These are phyloP conservation scores for Cyphellophora europaea DNA, from an alignment of 2,329 filamentous ascomycete species.

Conservation along the genomic window DNA sequence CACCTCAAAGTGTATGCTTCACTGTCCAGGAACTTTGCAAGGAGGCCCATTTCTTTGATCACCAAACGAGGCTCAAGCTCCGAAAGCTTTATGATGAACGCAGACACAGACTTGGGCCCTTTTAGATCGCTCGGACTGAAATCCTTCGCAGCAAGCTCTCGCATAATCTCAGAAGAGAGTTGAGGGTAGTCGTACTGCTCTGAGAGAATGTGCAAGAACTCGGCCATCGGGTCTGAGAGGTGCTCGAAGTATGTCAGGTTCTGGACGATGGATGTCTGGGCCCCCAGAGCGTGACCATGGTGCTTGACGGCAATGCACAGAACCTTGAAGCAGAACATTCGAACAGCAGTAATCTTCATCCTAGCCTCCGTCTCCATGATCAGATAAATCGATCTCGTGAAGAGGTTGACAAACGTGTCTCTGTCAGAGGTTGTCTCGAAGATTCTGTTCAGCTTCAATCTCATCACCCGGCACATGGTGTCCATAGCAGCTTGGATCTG, in stretches of 20 bases:
- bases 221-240: conserved; percentile 97
- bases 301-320: conserved; percentile 95
- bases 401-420: conserved; percentile 85
- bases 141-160: conserved; percentile 93
- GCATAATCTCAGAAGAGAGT: conserved; percentile 82
- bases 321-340: conserved; percentile 97
- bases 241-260: conserved; percentile 98
- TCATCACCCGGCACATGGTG: conserved; percentile 91
- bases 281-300: conserved; percentile 91
- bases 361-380: conserved; percentile 89
- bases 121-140: conserved; percentile 95
- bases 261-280: conserved; percentile 95
- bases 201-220: conserved; percentile 89
- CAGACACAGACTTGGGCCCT: conserved; percentile 90
- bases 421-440: conserved; percentile 94
- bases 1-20: conserved; percentile 93
- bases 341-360: conserved; percentile 76
- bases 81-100: conserved; percentile 86
- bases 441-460: conserved; percentile 81
- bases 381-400: conserved; percentile 88
- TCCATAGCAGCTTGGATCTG: conserved; percentile 86
- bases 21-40: conserved; percentile 91
- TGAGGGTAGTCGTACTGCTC: conserved; percentile 98
- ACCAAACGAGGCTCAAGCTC: conserved; percentile 85
- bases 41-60: conserved; percentile 92